Percentiles rank a stretch among this genome's conserved stretches.
phyloP scores from a whole-genome alignment of 306 rosid genomes.

The Abrus pulchellus region DNA sequence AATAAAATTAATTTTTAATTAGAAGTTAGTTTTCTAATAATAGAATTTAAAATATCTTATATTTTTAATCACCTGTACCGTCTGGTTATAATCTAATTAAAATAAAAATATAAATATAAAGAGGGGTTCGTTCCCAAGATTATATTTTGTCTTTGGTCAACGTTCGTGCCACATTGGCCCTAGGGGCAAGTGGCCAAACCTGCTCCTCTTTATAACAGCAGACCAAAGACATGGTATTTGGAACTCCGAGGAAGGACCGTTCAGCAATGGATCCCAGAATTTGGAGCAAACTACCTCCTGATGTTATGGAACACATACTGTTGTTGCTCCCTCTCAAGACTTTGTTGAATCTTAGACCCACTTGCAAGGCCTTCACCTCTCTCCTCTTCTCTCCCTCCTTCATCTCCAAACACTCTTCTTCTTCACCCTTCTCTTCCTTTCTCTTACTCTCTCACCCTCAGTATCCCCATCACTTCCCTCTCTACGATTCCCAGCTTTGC shows the following conservation, averaged over 20 bases:
- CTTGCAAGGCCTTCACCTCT: conserved; percentile 31
- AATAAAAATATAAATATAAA: not conserved
- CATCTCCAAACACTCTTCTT: conserved; percentile 2
- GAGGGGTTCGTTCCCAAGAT: not conserved
- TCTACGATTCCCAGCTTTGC: conserved; percentile 14
- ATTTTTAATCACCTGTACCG: not conserved
- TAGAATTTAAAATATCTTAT: not conserved
- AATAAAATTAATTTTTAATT: not conserved
- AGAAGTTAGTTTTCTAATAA: not conserved
- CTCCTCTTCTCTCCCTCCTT: conserved; percentile 24
- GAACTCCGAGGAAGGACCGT: not conserved
- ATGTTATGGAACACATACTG: conserved; percentile 25
- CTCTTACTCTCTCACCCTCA: conserved; percentile 22
- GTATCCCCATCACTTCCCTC: not conserved
- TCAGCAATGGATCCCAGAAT: conserved; percentile 14
- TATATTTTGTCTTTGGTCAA: not conserved
- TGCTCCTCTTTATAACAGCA: not conserved
- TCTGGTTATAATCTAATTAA: not conserved
- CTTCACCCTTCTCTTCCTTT: conserved; percentile 33
- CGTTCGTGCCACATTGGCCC: not conserved
- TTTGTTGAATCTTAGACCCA: conserved; percentile 9
- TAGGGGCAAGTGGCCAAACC: not conserved
- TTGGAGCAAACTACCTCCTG: conserved; percentile 27
- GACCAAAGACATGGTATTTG: not conserved
- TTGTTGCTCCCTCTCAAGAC: conserved; percentile 9